These are phyloP conservation scores for Kwoniella dejecticola DNA, from an alignment of 768 basidiomycete species.

Conservation along the genomic window DNA sequence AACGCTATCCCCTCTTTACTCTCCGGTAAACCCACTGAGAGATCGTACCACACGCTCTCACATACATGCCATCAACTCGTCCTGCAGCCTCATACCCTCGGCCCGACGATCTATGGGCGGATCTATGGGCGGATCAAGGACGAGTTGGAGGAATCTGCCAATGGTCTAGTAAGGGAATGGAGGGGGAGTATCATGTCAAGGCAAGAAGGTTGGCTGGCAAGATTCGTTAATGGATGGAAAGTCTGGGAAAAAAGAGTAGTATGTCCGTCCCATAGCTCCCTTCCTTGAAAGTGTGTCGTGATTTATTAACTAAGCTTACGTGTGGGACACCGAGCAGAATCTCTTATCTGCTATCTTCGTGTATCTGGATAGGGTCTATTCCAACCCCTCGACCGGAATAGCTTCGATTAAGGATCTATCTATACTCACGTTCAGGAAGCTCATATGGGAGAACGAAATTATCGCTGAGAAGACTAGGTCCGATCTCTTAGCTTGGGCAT, in stretches of 20 bases:
- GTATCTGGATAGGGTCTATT: constrained; percentile 45
- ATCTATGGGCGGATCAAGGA: constrained; percentile 35
- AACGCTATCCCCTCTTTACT: constrained; percentile 30
- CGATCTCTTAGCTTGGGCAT: constrained; percentile 39
- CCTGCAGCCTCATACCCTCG: constrained; percentile 35
- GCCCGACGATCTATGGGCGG: constrained; percentile 34
- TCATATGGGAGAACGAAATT: constrained; percentile 44
- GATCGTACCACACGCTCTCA: constrained; percentile 40
- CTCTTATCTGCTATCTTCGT: constrained; percentile 41
- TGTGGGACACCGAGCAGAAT: too few relatives aligned
- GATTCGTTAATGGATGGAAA: constrained; percentile 33
- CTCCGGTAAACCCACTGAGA: constrained; percentile 21
- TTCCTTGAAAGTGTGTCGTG: too few relatives aligned
- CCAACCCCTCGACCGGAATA: constrained; percentile 3
- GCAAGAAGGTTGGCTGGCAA: constrained; percentile 34
- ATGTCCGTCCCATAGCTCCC: too few relatives aligned
- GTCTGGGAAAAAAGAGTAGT: constrained; percentile 35
- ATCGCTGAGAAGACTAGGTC: constrained; percentile 38
- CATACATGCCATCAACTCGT: constrained; percentile 33
- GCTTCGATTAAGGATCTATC: constrained; percentile 26
- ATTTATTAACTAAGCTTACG: too few relatives aligned
- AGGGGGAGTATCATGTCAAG: constrained; percentile 36
- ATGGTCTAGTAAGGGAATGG: constrained; percentile 35
- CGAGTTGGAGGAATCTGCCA: constrained; percentile 34
- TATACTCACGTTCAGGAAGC: constrained; percentile 33